Conservation (phyloP, 495 filamentous ascomycete species). For the Aspergillus carlsbadensis region DNA sequence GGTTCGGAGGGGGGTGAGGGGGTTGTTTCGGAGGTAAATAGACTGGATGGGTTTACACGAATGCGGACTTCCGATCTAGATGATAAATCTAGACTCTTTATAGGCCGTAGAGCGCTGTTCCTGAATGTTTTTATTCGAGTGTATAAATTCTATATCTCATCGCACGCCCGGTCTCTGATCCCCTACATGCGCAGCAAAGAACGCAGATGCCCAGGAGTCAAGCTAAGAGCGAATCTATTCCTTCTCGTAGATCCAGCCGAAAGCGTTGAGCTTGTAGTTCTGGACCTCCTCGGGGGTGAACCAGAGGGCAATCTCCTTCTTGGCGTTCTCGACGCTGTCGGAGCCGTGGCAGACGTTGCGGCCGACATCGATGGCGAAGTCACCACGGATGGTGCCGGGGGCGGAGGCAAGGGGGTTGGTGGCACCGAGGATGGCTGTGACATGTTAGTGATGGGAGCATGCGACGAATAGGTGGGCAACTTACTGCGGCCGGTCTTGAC, state of each 20-base stretch:
- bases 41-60: not conserved
- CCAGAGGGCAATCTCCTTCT: conserved; percentile 99
- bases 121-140: not conserved
- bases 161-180: conserved; percentile 19
- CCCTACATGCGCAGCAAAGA: conserved; percentile 17
- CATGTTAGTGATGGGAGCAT: conserved; percentile 6
- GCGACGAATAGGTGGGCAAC: conserved; percentile 18
- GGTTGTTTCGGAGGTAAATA: conserved; percentile 37
- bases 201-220: conserved; percentile 18
- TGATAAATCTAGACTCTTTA: not conserved
- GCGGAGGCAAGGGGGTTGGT: conserved; percentile 94
- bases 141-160: conserved; percentile 30
- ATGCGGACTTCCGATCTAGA: not conserved
- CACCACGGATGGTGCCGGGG: conserved; percentile 96
- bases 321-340: conserved; percentile 94
- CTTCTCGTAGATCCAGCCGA: conserved; percentile 97
- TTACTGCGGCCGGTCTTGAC: conserved; percentile 95
- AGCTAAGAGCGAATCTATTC: conserved; percentile 37
- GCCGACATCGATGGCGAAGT: conserved; percentile 81
- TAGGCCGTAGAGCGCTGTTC: not conserved
- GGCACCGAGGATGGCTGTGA: conserved; percentile 81
- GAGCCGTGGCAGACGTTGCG: conserved; percentile 99
- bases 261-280: conserved; percentile 73
- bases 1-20: conserved; percentile 32
- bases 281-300: conserved; percentile 83